Percentiles rank a stretch among this genome's conserved stretches.
Evolutionary conservation across 2,329 filamentous ascomycete genomes (phyloP).

Genomic region (Chrysoporthe austroafricana): DNA sequence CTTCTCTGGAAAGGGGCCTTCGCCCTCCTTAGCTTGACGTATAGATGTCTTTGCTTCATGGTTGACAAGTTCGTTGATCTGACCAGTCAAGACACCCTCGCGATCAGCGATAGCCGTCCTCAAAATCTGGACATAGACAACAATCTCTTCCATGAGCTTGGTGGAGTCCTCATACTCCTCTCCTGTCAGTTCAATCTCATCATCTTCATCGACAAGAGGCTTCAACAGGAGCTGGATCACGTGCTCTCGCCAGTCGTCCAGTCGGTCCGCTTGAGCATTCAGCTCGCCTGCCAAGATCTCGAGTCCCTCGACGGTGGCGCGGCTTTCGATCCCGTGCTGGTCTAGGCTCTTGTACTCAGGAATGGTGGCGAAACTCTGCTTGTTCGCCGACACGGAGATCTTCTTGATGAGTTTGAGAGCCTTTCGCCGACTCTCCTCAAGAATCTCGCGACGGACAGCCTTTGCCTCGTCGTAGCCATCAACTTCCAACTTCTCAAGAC

Average conservation of each 20-base stretch:
- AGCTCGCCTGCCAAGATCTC: constrained; percentile 67
- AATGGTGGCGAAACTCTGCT: constrained; percentile 64
- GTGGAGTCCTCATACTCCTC: constrained; percentile 90
- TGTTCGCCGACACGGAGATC: constrained; percentile 57
- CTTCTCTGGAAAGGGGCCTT: constrained; percentile 73
- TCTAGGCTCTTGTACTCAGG: constrained; percentile 60
- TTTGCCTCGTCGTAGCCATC: constrained; percentile 80
- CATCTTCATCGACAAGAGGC: constrained; percentile 78
- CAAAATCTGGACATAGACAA: constrained; percentile 81
- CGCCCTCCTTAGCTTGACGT: constrained; percentile 60
- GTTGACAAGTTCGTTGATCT: constrained; percentile 73
- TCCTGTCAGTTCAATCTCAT: constrained; percentile 74
- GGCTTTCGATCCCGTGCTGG: constrained; percentile 73
- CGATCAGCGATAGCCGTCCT: constrained; percentile 79
- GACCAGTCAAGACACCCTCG: constrained; percentile 74
- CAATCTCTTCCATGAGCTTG: constrained; percentile 84
- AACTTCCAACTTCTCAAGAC: constrained; percentile 71
- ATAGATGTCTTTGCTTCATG: constrained; percentile 71
- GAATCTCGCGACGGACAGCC: constrained; percentile 73
- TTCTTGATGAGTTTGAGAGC: constrained; percentile 66
- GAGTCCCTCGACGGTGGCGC: constrained; percentile 66
- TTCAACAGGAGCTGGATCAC: constrained; percentile 73
- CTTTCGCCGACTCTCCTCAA: constrained; percentile 62
- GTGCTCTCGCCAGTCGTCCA: constrained; percentile 75
- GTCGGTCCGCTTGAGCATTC: constrained; percentile 70